Evolutionary conservation across 257 asterid genomes (phyloP).

Genomic region (Phtheirospermum japonicum): DNA sequence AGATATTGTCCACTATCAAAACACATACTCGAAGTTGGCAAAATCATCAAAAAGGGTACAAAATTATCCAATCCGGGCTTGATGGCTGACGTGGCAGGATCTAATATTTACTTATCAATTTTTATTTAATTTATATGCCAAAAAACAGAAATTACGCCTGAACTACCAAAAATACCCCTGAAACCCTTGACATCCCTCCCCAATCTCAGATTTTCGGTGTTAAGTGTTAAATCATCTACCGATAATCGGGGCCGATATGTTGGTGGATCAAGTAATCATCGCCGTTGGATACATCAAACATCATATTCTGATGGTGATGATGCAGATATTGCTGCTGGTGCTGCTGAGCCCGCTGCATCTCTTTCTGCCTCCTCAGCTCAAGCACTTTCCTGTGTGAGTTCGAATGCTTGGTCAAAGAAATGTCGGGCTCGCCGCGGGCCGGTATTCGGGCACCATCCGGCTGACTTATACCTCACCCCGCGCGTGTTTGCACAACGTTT

Average conservation of each 20-base stretch:
- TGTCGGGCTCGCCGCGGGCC: conserved; percentile 96
- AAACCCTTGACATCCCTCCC: no score
- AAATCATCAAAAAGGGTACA: no score
- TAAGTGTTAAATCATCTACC: conserved; percentile 62
- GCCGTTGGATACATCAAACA: conserved; percentile 58
- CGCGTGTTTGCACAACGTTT: conserved; percentile 97
- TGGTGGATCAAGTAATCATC: conserved; percentile 90
- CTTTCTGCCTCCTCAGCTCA: conserved; percentile 88
- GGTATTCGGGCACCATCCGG: conserved; percentile 82
- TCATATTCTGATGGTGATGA: conserved; percentile 45
- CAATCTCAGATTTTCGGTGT: no score
- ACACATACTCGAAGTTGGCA: no score
- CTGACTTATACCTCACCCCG: conserved; percentile 91
- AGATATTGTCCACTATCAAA: no score
- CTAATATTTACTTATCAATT: no score
- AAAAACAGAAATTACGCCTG: no score
- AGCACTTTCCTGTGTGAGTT: conserved; percentile 87
- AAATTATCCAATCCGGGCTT: no score
- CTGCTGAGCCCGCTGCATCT: no score
- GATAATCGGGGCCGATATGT: conserved; percentile 68
- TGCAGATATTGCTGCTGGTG: conserved; percentile 57
- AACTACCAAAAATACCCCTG: no score
- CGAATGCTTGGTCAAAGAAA: conserved; percentile 68
- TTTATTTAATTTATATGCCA: no score
- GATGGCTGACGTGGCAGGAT: no score